phyloP scores from a whole-genome alignment of 331 rosid genomes.

The Pyrus hybrid region DNA sequence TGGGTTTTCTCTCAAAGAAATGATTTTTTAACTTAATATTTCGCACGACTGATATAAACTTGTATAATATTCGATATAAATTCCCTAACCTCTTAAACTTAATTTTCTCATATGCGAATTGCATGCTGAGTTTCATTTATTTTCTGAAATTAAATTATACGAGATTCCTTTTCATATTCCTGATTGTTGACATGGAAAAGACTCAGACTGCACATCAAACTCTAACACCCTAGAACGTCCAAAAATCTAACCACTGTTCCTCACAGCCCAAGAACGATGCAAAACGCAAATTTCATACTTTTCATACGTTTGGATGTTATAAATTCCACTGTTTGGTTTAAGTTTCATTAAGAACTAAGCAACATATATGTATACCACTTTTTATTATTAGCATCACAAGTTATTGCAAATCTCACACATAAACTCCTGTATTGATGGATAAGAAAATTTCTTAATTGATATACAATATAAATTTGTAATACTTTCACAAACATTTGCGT shows the following conservation, averaged over 20 bases:
- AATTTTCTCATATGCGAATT: neutral
- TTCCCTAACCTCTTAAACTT: neutral
- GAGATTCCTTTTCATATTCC: neutral
- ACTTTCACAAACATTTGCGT: neutral
- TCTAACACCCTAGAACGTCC: too few relatives aligned
- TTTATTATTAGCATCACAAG: neutral
- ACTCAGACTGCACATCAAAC: too few relatives aligned
- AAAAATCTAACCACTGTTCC: too few relatives aligned
- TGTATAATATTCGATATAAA: neutral
- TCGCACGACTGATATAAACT: neutral
- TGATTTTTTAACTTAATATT: neutral
- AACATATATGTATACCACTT: too few relatives aligned
- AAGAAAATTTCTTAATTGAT: neutral
- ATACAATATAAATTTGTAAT: neutral
- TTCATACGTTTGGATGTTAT: neutral
- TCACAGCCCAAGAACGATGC: too few relatives aligned
- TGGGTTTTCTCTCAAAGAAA: neutral
- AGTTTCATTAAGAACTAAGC: neutral
- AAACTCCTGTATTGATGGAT: neutral
- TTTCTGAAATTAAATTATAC: neutral
- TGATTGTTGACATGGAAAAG: neutral
- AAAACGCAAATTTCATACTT: too few relatives aligned
- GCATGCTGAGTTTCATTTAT: neutral
- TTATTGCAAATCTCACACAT: neutral
- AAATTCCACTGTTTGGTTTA: neutral